Percentiles rank a stretch among this genome's conserved stretches.
phyloP scores from a whole-genome alignment of 768 basidiomycete species.

The Tulasnella sp. region DNA sequence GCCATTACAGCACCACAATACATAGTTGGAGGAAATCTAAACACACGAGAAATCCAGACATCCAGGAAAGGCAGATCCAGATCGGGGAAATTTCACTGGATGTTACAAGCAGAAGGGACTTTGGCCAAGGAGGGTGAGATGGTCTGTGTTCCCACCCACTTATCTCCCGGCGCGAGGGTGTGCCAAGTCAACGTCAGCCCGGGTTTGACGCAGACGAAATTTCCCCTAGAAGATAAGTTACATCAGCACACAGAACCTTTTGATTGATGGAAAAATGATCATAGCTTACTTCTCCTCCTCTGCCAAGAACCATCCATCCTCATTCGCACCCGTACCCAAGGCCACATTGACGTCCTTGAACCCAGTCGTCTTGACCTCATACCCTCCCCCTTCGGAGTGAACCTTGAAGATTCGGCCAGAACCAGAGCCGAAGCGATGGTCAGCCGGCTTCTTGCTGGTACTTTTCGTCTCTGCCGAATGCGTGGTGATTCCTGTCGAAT shows the following conservation, averaged over 20 bases:
- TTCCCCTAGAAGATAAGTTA: constrained; percentile 43
- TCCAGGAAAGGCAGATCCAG: no score
- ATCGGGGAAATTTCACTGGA: no score
- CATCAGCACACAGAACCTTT: neutral
- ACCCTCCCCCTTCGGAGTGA: constrained; percentile 40
- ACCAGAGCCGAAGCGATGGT: constrained; percentile 65
- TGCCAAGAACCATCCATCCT: constrained; percentile 56
- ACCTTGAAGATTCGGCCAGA: constrained; percentile 44
- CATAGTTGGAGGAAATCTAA: no score
- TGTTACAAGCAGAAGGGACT: no score
- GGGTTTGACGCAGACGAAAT: constrained; percentile 85
- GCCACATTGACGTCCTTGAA: constrained; percentile 74
- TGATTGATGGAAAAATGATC: constrained; percentile 21
- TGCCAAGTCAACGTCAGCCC: constrained; percentile 70
- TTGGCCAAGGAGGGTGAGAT: constrained; percentile 24
- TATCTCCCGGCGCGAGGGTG: constrained; percentile 47
- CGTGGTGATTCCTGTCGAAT: constrained; percentile 38
- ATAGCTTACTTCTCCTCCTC: no score
- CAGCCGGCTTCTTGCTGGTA: constrained; percentile 65
- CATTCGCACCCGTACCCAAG: constrained; percentile 83
- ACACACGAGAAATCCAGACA: no score
- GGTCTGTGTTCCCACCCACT: constrained; percentile 70
- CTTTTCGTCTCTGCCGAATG: constrained; percentile 48
- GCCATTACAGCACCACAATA: no score
- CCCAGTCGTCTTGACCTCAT: constrained; percentile 42